These are phyloP conservation scores for Epichloe coenophiala DNA, from an alignment of 2,329 filamentous ascomycete species.

Conservation along the genomic window DNA sequence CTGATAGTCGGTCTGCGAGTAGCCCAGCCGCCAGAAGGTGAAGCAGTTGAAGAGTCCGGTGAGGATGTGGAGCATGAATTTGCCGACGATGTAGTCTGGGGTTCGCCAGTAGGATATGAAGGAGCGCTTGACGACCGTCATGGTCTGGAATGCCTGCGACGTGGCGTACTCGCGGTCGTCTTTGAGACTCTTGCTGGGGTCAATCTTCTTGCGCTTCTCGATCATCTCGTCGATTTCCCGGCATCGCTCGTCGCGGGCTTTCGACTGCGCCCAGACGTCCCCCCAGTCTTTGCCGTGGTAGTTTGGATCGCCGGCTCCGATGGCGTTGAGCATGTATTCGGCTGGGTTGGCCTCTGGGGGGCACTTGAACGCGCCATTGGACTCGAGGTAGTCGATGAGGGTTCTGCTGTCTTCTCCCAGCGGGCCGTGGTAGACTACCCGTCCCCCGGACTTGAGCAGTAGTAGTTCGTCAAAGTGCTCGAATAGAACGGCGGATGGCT, in stretches of 20 bases:
- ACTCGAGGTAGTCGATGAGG: slow-evolving; percentile 38
- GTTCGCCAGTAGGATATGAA: slow-evolving; percentile 53
- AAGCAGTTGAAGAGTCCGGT: slow-evolving; percentile 57
- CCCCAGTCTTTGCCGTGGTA: slow-evolving; percentile 48
- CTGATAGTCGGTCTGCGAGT: slow-evolving; percentile 49
- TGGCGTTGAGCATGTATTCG: slow-evolving; percentile 41
- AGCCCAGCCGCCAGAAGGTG: slow-evolving; percentile 51
- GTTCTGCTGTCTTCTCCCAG: slow-evolving; percentile 34
- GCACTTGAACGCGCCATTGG: slow-evolving; percentile 33
- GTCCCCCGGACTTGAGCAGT: slow-evolving; percentile 38
- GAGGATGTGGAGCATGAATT: slow-evolving; percentile 47
- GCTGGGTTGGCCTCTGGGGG: slow-evolving; percentile 38
- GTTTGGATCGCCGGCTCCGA: slow-evolving; percentile 50
- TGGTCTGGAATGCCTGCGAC: slow-evolving; percentile 39
- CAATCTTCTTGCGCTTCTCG: slow-evolving; percentile 25
- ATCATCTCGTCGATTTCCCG: slow-evolving; percentile 41
- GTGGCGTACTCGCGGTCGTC: slow-evolving; percentile 51
- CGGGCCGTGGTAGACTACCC: slow-evolving; percentile 40
- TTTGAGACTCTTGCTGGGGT: slow-evolving; percentile 23
- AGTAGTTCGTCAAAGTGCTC: slow-evolving; percentile 43
- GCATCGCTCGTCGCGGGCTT: slow-evolving; percentile 30
- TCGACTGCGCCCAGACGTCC: slow-evolving; percentile 43
- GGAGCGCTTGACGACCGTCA: slow-evolving; percentile 39
- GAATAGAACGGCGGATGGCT: slow-evolving; percentile 42
- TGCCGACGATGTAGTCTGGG: slow-evolving; percentile 49